Conservation (phyloP, 192 early-diverging fungal genomes). For the Podila epicladia region DNA sequence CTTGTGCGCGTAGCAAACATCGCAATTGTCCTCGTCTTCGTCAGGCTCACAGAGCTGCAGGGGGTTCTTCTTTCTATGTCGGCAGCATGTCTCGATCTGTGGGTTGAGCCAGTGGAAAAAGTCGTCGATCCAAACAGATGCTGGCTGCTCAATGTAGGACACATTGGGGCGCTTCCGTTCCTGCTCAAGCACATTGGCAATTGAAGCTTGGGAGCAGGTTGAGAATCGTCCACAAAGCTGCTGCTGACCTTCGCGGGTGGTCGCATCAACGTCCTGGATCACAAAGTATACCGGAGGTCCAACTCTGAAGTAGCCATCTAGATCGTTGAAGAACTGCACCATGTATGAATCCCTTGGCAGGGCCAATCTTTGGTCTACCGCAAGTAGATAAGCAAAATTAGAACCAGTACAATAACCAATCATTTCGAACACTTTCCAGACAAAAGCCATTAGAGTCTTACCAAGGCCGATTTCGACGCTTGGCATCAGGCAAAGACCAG, state of each 20-base stretch:
- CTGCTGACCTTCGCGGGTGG: slow-evolving; percentile 55
- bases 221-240: slow-evolving; percentile 69
- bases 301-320: slow-evolving; percentile 66
- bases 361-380: slow-evolving; percentile 66
- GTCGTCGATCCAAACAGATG: slow-evolving; percentile 72
- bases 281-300: slow-evolving; percentile 78
- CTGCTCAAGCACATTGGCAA: slow-evolving; percentile 71
- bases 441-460: slow-evolving; percentile 3
- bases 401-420: background rate
- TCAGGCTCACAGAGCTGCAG: slow-evolving; percentile 56
- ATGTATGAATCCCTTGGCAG: slow-evolving; percentile 72
- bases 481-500: slow-evolving; percentile 55
- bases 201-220: slow-evolving; percentile 56
- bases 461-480: slow-evolving; percentile 64
- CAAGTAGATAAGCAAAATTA: background rate
- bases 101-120: slow-evolving; percentile 74
- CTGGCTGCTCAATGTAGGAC: slow-evolving; percentile 70
- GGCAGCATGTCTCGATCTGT: slow-evolving; percentile 63
- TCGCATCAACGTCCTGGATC: slow-evolving; percentile 58
- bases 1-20: slow-evolving; percentile 55
- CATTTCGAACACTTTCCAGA: background rate
- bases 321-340: slow-evolving; percentile 69
- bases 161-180: slow-evolving; percentile 68
- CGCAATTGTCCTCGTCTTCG: slow-evolving; percentile 61
- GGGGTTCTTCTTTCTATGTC: slow-evolving; percentile 53